phyloP scores from a whole-genome alignment of 495 filamentous ascomycete genomes.

The Neurospora sp. region DNA sequence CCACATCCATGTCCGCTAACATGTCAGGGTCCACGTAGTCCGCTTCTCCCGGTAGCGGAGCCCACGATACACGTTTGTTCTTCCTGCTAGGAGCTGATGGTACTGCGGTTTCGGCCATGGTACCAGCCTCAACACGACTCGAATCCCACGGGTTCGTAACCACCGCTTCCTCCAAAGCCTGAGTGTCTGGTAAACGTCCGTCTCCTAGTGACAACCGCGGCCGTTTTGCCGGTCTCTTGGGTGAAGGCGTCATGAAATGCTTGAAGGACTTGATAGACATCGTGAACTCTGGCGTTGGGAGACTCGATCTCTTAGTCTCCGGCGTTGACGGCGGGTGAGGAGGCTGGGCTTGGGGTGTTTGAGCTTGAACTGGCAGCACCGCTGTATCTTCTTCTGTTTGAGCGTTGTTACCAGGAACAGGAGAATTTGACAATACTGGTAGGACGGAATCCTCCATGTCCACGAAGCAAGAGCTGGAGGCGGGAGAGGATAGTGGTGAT shows the following conservation, averaged over 20 bases:
- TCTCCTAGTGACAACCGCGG: conserved; percentile 1
- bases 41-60: conserved; percentile 13
- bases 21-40: not conserved
- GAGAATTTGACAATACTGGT: not conserved
- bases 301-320: conserved; percentile 11
- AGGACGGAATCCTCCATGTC: not conserved
- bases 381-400: not conserved
- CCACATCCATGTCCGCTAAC: not conserved
- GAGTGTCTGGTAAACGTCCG: conserved; percentile 15
- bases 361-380: not conserved
- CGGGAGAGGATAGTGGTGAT: conserved; percentile 12
- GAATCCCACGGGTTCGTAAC: conserved; percentile 19
- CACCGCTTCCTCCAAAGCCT: conserved; percentile 14
- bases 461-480: conserved; percentile 2
- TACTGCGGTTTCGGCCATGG: not conserved
- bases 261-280: conserved; percentile 22
- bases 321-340: conserved; percentile 16
- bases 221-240: conserved; percentile 6
- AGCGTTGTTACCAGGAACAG: not conserved
- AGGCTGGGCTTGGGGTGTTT: not conserved
- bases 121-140: not conserved
- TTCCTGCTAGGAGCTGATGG: not conserved
- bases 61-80: conserved; percentile 23
- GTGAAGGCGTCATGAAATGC: conserved; percentile 21
- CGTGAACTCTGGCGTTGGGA: conserved; percentile 22